Conservation (phyloP, 257 asterid species). For the Jaltomata sinuosa region DNA sequence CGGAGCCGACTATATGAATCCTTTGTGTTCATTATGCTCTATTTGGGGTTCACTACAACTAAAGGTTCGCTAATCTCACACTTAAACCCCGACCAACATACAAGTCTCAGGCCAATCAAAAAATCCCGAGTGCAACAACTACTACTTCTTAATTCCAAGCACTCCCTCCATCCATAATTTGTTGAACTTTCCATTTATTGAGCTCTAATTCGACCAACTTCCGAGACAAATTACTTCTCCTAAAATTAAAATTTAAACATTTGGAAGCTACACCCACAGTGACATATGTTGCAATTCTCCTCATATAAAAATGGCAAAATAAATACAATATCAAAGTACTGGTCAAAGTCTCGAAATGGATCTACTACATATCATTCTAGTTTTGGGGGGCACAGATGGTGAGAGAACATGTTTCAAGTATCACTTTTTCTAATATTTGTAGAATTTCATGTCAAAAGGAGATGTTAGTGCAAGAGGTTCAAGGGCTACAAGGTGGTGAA, state of each 20-base stretch:
- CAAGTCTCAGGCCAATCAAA: not conserved
- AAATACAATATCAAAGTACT: not conserved
- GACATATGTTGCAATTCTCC: not conserved
- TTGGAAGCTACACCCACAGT: not conserved
- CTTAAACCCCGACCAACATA: not conserved
- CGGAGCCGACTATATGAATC: not conserved
- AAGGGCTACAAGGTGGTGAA: no score
- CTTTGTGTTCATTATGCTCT: not conserved
- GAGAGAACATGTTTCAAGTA: no score
- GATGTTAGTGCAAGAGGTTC: no score
- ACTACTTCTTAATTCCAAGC: not conserved
- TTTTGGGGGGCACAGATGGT: no score
- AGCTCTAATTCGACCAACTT: not conserved
- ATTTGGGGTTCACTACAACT: not conserved
- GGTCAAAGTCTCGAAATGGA: no score
- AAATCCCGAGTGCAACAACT: not conserved
- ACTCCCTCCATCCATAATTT: not conserved
- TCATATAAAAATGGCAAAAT: not conserved
- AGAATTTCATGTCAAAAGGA: no score
- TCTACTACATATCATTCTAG: no score
- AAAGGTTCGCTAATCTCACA: not conserved
- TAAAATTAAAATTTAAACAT: not conserved
- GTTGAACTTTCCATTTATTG: not conserved
- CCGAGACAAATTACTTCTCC: not conserved
- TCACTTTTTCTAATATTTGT: no score